Conservation (phyloP, 352 stramenopile species). For the Phytophthora pistaciae region DNA sequence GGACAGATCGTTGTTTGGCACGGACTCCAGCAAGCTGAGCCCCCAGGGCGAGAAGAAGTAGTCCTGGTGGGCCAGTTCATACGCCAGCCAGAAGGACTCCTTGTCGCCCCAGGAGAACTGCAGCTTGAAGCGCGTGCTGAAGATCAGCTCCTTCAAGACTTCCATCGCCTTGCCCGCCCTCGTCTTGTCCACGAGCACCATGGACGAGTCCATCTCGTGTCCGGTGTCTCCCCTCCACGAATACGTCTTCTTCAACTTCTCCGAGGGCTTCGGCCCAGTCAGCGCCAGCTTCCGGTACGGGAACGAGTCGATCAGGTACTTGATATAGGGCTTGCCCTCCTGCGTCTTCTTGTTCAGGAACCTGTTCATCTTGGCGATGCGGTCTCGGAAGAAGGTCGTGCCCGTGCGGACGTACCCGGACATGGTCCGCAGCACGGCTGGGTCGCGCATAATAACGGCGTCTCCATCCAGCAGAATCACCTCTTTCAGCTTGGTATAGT, state of each 20-base stretch:
- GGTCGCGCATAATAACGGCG: slow-evolving; percentile 54
- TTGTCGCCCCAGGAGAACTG: slow-evolving; percentile 69
- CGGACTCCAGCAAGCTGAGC: slow-evolving; percentile 41
- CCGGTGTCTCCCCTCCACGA: slow-evolving; percentile 47
- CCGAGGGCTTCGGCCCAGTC: slow-evolving; percentile 36
- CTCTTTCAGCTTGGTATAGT: slow-evolving; percentile 57
- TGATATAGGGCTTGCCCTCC: slow-evolving; percentile 43
- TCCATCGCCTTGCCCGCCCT: slow-evolving; percentile 46
- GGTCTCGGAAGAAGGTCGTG: slow-evolving; percentile 79
- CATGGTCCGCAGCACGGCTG: slow-evolving; percentile 41
- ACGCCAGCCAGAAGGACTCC: slow-evolving; percentile 62
- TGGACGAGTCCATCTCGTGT: slow-evolving; percentile 71
- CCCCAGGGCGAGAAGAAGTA: slow-evolving; percentile 69
- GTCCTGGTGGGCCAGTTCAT: slow-evolving; percentile 54
- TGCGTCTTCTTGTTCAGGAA: slow-evolving; percentile 42
- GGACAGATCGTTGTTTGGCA: slow-evolving; percentile 42
- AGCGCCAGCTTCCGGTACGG: slow-evolving; percentile 57
- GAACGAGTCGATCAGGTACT: slow-evolving; percentile 49
- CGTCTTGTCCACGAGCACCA: slow-evolving; percentile 59
- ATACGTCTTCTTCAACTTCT: slow-evolving; percentile 48
- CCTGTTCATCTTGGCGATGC: slow-evolving; percentile 48
- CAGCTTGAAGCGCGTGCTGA: slow-evolving; percentile 44
- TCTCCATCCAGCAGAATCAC: slow-evolving; percentile 68
- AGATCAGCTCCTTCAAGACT: slow-evolving; percentile 57
- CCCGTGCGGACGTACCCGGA: slow-evolving; percentile 51